These are phyloP conservation scores for Taxillus chinensis DNA, from an alignment of 164 flowering plant species.

Conservation along the genomic window DNA sequence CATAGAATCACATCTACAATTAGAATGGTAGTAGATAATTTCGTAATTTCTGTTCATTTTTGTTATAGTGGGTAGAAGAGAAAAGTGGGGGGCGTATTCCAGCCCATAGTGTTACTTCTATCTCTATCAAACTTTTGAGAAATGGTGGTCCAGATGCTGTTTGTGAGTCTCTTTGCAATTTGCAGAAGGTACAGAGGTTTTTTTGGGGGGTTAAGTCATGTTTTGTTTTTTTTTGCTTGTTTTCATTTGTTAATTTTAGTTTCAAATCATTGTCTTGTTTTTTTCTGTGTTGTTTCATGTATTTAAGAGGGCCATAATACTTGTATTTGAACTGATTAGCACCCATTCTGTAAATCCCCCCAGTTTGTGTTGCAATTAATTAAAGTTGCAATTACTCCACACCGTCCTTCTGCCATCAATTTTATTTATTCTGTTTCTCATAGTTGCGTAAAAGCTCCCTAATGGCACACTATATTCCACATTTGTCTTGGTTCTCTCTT, in stretches of 20 bases:
- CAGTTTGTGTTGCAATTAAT: too few relatives aligned
- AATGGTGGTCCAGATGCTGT: constrained; percentile 89
- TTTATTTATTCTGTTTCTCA: too few relatives aligned
- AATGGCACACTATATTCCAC: too few relatives aligned
- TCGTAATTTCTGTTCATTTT: background rate
- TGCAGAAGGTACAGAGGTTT: constrained; percentile 52
- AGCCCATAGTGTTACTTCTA: constrained; percentile 64
- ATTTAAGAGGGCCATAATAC: background rate
- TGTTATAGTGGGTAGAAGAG: constrained; percentile 88
- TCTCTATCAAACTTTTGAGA: constrained; percentile 73
- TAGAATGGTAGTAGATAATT: background rate
- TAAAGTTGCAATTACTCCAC: too few relatives aligned
- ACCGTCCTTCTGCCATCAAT: too few relatives aligned
- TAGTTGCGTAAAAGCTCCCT: too few relatives aligned
- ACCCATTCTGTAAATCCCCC: background rate
- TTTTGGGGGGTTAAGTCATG: background rate
- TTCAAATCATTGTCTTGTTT: background rate
- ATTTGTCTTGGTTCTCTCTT: too few relatives aligned
- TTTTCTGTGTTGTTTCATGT: background rate
- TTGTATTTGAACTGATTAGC: background rate
- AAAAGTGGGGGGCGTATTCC: constrained; percentile 74
- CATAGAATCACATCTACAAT: background rate
- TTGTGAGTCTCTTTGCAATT: constrained; percentile 66
- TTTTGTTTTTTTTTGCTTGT: background rate
- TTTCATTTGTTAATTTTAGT: background rate